These are phyloP conservation scores for Sclerotinia nivalis DNA, from an alignment of 2,329 filamentous ascomycete species.

Conservation along the genomic window DNA sequence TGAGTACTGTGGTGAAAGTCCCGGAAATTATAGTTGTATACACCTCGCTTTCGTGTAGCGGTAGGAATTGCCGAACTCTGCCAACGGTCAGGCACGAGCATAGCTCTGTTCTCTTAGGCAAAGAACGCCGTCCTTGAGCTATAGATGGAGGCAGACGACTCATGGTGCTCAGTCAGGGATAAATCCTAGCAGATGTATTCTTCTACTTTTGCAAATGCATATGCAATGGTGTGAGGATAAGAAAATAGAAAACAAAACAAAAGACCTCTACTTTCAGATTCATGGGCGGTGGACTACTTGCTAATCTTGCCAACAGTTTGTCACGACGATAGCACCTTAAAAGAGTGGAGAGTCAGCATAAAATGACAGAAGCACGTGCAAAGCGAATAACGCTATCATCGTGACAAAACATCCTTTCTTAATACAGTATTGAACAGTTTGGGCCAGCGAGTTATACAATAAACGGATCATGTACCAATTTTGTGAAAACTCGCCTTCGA, in stretches of 20 bases:
- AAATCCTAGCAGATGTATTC: slow-evolving; percentile 2
- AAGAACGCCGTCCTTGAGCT: not conserved
- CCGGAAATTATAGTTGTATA: slow-evolving; percentile 61
- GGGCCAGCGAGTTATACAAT: too few species aligned
- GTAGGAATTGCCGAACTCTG: slow-evolving; percentile 44
- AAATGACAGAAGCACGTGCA: too few species aligned
- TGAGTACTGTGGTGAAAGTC: slow-evolving; percentile 49
- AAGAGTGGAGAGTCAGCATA: too few species aligned
- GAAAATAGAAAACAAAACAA: not conserved
- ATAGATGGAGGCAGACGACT: slow-evolving; percentile 1
- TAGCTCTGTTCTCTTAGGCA: not conserved
- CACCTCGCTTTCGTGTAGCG: slow-evolving; percentile 57
- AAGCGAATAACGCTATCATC: too few species aligned
- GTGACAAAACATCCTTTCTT: too few species aligned
- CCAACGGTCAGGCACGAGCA: not conserved
- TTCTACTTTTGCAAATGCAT: not conserved
- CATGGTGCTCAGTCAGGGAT: not conserved
- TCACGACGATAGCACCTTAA: too few species aligned
- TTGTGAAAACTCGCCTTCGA: too few species aligned
- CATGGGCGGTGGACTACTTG: slow-evolving; percentile 2
- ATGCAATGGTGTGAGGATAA: not conserved
- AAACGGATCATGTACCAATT: too few species aligned
- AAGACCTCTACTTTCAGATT: not conserved
- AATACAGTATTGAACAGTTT: too few species aligned
- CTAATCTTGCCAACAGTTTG: slow-evolving; percentile 6